Percentiles rank a stretch among this genome's conserved stretches.
Conservation (phyloP, 805 yeast species). For the Lachancea quebecensis region DNA sequence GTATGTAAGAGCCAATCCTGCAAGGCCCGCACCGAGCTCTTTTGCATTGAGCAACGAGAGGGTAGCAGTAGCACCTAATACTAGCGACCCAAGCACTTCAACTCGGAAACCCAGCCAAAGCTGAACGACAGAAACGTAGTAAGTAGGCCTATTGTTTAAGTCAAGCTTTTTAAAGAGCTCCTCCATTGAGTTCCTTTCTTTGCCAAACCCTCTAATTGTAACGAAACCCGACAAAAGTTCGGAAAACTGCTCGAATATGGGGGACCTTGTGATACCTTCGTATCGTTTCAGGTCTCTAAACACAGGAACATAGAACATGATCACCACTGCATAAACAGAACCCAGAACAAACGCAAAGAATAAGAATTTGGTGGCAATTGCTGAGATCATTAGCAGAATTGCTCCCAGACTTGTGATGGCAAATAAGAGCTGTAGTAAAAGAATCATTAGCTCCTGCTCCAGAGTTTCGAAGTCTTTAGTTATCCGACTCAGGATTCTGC, state of each 20-base stretch:
- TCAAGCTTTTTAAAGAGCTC: constrained; percentile 79
- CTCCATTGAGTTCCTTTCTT: constrained; percentile 74
- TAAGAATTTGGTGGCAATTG: constrained; percentile 80
- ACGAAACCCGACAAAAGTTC: constrained; percentile 90
- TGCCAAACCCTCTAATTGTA: constrained; percentile 94
- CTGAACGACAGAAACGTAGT: constrained; percentile 90
- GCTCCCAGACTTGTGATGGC: constrained; percentile 61
- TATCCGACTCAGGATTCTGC: constrained; percentile 93
- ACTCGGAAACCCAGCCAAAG: constrained; percentile 89
- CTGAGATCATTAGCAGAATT: constrained; percentile 64
- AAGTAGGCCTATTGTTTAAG: constrained; percentile 82
- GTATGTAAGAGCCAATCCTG: constrained; percentile 88
- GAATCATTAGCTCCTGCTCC: constrained; percentile 85
- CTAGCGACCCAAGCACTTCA: constrained; percentile 75
- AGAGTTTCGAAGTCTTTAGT: constrained; percentile 91
- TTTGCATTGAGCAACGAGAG: constrained; percentile 65
- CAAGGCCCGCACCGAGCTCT: constrained; percentile 79
- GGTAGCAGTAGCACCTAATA: constrained; percentile 73
- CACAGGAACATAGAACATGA: constrained; percentile 63
- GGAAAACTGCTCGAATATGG: constrained; percentile 93
- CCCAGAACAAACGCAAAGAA: constrained; percentile 64
- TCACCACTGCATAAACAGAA: constrained; percentile 60
- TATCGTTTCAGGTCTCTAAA: constrained; percentile 89
- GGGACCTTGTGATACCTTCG: constrained; percentile 86
- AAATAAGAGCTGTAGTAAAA: constrained; percentile 63